A percentile compares a stretch with the other conserved stretches of the same genome.
phyloP scores from a whole-genome alignment of 164 flowering plant species.

The Aristolochia fimbriata region DNA sequence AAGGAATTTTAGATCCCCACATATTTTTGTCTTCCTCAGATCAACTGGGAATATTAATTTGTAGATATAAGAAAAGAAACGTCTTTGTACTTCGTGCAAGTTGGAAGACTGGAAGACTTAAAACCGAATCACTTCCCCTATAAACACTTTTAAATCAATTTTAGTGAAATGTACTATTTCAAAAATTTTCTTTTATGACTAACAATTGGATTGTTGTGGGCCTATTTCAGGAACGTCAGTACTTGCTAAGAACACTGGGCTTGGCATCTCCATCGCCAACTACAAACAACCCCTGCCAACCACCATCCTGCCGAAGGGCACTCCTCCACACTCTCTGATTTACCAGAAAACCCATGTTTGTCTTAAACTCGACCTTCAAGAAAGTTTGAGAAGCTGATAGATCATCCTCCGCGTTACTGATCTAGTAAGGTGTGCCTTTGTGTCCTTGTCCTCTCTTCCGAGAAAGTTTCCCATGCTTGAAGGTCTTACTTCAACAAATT shows the following conservation, averaged over 20 bases:
- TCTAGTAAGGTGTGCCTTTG: neutral
- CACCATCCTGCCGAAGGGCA: constrained; percentile 81
- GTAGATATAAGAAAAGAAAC: neutral
- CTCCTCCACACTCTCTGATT: constrained; percentile 72
- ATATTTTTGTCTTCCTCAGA: neutral
- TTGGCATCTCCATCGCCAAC: constrained; percentile 47
- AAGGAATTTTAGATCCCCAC: too few species aligned
- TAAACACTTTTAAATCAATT: neutral
- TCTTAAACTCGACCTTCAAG: neutral
- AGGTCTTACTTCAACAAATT: neutral
- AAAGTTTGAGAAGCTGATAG: constrained; percentile 1
- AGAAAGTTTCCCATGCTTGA: constrained; percentile 1
- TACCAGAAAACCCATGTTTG: neutral
- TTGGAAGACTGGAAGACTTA: too few species aligned
- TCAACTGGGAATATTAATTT: neutral
- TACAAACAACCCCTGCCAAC: constrained; percentile 36
- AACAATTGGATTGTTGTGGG: constrained; percentile 5
- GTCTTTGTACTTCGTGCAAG: neutral
- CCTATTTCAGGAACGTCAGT: constrained; percentile 70
- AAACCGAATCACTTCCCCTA: neutral
- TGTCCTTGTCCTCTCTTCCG: constrained; percentile 1
- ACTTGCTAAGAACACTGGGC: constrained; percentile 71
- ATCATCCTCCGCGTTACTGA: constrained; percentile 6
- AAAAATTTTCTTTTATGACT: constrained; percentile 6
- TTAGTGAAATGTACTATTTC: neutral